phyloP scores from a whole-genome alignment of 176 grass and related monocot genomes.

The Aegilops umbellulata region DNA sequence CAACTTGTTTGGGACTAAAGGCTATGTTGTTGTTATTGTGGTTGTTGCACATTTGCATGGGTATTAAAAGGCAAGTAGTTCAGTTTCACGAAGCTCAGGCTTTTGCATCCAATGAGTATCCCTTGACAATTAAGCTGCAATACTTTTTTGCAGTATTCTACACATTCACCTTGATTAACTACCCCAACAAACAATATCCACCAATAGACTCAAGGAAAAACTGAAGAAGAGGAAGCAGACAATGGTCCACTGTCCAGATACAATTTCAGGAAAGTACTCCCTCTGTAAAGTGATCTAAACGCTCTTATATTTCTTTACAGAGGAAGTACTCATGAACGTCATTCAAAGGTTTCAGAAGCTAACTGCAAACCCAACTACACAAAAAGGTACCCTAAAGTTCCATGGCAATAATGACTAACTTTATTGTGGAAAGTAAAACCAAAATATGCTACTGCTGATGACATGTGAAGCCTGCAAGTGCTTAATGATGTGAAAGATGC shows the following conservation, averaged over 20 bases:
- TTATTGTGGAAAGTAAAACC: background rate
- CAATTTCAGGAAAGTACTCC: background rate
- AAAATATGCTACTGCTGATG: background rate
- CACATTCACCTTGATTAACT: background rate
- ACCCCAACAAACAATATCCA: background rate
- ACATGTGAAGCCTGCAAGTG: conserved; percentile 6
- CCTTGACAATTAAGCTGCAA: background rate
- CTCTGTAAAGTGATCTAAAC: too few relatives aligned
- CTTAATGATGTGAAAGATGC: conserved; percentile 11
- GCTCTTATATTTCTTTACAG: too few relatives aligned
- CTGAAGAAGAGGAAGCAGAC: background rate
- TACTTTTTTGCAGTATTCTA: conserved; percentile 4
- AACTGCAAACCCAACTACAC: background rate
- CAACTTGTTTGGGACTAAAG: too few relatives aligned
- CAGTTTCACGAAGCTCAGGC: background rate
- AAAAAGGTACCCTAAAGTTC: background rate
- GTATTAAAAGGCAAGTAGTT: background rate
- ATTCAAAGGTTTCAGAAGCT: background rate
- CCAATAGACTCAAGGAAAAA: background rate
- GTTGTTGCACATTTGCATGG: background rate
- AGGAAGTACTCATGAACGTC: background rate
- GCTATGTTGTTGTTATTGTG: too few relatives aligned
- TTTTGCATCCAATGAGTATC: background rate
- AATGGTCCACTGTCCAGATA: background rate
- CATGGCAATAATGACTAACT: background rate